Evolutionary conservation across 306 rosid genomes (phyloP).

Genomic region (peach (Prunus persica)): Prunus_persica_NCBIv2 NC_034010.1:20838001-20838500

Average conservation of each 20-base stretch:
- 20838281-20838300: fast-evolving
- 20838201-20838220: no score
- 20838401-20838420: neutral
- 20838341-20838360: no score
- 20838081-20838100: neutral
- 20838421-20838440: neutral
- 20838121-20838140: neutral
- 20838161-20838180: neutral
- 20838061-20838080: neutral
- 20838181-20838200: neutral
- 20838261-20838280: fast-evolving
- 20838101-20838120: neutral
- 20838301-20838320: no score
- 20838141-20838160: neutral
- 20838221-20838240: no score
- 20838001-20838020: neutral
- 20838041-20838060: neutral
- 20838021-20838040: neutral
- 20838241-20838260: no score
- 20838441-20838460: no score
- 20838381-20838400: neutral
- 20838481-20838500: neutral
- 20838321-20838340: no score
- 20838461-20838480: neutral
- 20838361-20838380: neutral